Evolutionary conservation across 345 rosid genomes (phyloP).

Genomic region (Hibiscus mutabilis): DNA sequence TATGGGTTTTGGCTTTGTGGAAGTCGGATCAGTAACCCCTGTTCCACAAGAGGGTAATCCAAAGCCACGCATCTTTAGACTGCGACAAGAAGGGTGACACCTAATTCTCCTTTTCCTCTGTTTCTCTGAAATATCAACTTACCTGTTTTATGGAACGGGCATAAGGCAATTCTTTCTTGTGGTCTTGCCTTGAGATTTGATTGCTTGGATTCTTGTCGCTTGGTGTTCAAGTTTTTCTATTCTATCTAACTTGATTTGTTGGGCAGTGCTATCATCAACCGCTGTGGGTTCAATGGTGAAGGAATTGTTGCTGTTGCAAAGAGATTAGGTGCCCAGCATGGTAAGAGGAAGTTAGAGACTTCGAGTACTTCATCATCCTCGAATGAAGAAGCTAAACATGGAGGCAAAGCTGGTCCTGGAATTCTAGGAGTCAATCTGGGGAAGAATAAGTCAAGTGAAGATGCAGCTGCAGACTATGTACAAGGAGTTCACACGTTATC

Average conservation of each 20-base stretch:
- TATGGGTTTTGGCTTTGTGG: conserved; percentile 91
- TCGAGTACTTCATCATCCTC: conserved; percentile 54
- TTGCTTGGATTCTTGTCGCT: neutral
- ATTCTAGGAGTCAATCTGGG: conserved; percentile 98
- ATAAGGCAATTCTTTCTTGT: neutral
- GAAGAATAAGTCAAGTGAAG: conserved; percentile 94
- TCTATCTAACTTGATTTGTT: conserved; percentile 8
- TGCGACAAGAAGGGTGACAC: conserved; percentile 72
- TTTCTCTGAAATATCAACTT: neutral
- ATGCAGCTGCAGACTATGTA: conserved; percentile 89
- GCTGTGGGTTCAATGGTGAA: conserved; percentile 96
- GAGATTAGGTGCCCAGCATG: conserved; percentile 95
- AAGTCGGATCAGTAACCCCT: conserved; percentile 97
- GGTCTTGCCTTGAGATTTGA: neutral
- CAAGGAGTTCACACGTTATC: conserved; percentile 97
- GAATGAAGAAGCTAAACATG: conserved; percentile 52
- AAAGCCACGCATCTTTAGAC: conserved; percentile 87
- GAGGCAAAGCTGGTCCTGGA: conserved; percentile 99
- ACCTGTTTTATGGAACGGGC: neutral
- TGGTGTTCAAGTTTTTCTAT: neutral
- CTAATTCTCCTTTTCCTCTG: conserved; percentile 1
- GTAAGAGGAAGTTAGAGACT: conserved; percentile 90
- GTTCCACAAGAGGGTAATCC: conserved; percentile 94
- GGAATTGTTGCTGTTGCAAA: conserved; percentile 95
- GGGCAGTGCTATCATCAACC: conserved; percentile 85